Percentiles rank a stretch among this genome's conserved stretches.
Evolutionary conservation across 2,329 filamentous ascomycete genomes (phyloP).

Genomic region (Xylariaceae sp.): DNA sequence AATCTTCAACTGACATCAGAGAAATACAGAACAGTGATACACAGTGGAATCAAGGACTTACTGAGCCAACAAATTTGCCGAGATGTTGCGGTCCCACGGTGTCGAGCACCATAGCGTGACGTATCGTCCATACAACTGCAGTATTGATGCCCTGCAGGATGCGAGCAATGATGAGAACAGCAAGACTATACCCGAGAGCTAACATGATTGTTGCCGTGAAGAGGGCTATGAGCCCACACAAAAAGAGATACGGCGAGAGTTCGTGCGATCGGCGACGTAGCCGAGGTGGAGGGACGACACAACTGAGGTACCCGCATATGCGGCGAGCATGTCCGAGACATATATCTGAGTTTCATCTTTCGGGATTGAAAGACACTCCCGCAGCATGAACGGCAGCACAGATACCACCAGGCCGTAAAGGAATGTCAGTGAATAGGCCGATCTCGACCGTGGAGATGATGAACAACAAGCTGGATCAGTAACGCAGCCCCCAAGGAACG

Average conservation of each 20-base stretch:
- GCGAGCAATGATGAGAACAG: conserved; percentile 47
- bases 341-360: conserved; percentile 46
- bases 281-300: conserved; percentile 50
- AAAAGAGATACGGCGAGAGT: conserved; percentile 53
- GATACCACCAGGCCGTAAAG: conserved; percentile 57
- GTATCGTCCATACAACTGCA: conserved; percentile 52
- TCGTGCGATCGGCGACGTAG: conserved; percentile 49
- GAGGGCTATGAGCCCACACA: conserved; percentile 50
- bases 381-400: conserved; percentile 54
- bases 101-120: conserved; percentile 55
- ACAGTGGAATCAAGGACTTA: conserved; percentile 18
- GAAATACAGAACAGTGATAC: no score
- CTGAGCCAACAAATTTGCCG: conserved; percentile 58
- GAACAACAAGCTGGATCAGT: conserved; percentile 57
- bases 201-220: conserved; percentile 52
- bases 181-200: conserved; percentile 45
- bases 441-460: conserved; percentile 54
- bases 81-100: conserved; percentile 52
- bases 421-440: conserved; percentile 55
- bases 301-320: conserved; percentile 51
- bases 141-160: conserved; percentile 55
- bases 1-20: conserved; percentile 34
- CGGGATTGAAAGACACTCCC: conserved; percentile 46
- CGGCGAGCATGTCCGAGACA: conserved; percentile 50
- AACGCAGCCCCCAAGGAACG: conserved; percentile 29